Evolutionary conservation across 768 basidiomycete species (phyloP), one percentile per base, ranked within the genome.

Genomic region (Lactarius evosmus): DNA sequence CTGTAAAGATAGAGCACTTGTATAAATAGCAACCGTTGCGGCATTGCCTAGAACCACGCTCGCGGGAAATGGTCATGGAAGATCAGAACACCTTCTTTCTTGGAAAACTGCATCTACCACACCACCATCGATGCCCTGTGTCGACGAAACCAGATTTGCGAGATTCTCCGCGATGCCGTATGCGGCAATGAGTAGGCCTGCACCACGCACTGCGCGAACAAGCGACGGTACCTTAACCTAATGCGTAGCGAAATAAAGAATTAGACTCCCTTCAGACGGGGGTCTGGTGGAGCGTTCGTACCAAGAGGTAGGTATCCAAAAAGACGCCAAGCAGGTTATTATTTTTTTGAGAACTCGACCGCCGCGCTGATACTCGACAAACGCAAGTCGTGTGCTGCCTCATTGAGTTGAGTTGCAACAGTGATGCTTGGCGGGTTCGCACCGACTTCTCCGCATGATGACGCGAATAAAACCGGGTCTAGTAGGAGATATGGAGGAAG

Each of bases 381-480:
- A 62, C 85, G 78, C 67, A 72, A 72, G 64, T 79, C 78, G 55
- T 79, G 78, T 59, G 83, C 83, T 67, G 78, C 77, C 67, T 77
- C 71, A 49, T 70, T 52, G 25, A 19, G 49, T 19, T 70, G 69
- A 71, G 74, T 60, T 74, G 69, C 57, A 38, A 76, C 74, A 53
- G 78, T 78, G 33, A 77, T 75, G 59, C 77, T 78, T 11, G 75
- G 74, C 32, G 76, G 69, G 62, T 73, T 74, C 54, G 67, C 72
- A 67, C 68, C 78, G 67, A 70, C 78, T 73, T 86, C 83, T 30
- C 95, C 94, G 73, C 95, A 98, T 69, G 86, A 86, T 7, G 91
- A 89, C 8, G 91, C 87, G 74, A 97, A 92, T 78, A 98, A 97
- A 40, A 98, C 95, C 59, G 96, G 94, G 81, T 96, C 94, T 93